A percentile compares a stretch with the other conserved stretches of the same genome.
Conservation (phyloP, 495 filamentous ascomycete genomes). For the Tuber microsphaerosporum region DNA sequence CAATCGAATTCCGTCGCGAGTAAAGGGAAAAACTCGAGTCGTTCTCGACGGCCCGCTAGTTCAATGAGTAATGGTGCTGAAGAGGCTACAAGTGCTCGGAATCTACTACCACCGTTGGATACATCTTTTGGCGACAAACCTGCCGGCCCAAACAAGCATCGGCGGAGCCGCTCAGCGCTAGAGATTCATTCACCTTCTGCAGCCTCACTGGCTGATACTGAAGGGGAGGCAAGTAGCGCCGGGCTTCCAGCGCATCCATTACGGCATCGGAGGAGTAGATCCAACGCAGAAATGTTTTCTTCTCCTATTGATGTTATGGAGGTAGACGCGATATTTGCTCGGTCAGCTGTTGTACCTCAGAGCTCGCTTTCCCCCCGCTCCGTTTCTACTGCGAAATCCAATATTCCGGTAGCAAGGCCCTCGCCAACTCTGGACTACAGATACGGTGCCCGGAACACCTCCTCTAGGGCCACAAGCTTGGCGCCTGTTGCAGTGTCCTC, state of each 20-base stretch:
- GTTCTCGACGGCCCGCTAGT: constrained; percentile 15
- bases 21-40: background rate
- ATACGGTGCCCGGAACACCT: constrained; percentile 19
- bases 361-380: constrained; percentile 13
- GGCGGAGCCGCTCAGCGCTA: constrained; percentile 37
- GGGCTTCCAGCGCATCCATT: constrained; percentile 43
- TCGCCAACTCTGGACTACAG: constrained; percentile 1
- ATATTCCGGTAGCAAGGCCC: constrained; percentile 21
- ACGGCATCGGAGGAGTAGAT: constrained; percentile 44
- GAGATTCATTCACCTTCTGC: constrained; percentile 40
- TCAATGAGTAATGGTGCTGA: constrained; percentile 17
- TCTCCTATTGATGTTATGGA: constrained; percentile 44
- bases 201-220: constrained; percentile 40
- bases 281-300: constrained; percentile 44
- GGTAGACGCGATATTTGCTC: constrained; percentile 30
- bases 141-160: constrained; percentile 23
- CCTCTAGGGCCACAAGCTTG: constrained; percentile 28
- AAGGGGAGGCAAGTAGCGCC: constrained; percentile 25
- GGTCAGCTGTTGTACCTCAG: constrained; percentile 10
- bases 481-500: constrained; percentile 33
- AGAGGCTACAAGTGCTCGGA: constrained; percentile 11
- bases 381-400: constrained; percentile 14
- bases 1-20: background rate
- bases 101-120: constrained; percentile 32
- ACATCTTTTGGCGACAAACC: constrained; percentile 34